phyloP scores from a whole-genome alignment of 1,284 basidiomycete genomes.

The Irpex lacteus region DNA sequence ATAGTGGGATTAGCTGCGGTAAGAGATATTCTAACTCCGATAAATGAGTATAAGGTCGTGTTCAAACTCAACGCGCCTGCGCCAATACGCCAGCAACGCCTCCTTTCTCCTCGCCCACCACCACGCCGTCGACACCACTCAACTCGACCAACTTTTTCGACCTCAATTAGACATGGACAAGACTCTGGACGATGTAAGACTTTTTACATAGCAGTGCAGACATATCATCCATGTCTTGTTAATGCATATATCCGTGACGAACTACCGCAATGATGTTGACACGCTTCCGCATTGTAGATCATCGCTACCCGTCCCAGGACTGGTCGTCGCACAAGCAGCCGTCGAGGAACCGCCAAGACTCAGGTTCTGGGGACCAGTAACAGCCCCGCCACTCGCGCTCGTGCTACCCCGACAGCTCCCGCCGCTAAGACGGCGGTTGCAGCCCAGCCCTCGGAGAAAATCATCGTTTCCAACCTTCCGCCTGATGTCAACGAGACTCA shows the following conservation, averaged over 20 bases:
- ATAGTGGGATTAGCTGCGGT: slow-evolving; percentile 5
- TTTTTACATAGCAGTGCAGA: slow-evolving; percentile 14
- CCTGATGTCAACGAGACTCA: slow-evolving; percentile 93
- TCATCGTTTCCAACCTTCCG: slow-evolving; percentile 95
- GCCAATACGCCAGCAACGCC: slow-evolving; percentile 27
- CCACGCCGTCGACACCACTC: slow-evolving; percentile 17
- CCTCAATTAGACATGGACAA: slow-evolving; percentile 61
- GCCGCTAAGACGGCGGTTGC: slow-evolving; percentile 38
- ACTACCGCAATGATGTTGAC: slow-evolving; percentile 8
- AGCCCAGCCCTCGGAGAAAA: slow-evolving; percentile 72
- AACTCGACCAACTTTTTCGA: background rate
- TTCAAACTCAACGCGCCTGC: slow-evolving; percentile 18
- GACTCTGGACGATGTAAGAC: slow-evolving; percentile 82
- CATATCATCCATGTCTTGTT: background rate
- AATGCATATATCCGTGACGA: slow-evolving; percentile 8
- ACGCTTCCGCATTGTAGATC: slow-evolving; percentile 48
- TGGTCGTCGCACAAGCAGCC: slow-evolving; percentile 44
- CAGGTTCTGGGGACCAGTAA: slow-evolving; percentile 56
- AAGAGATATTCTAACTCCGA: slow-evolving; percentile 17
- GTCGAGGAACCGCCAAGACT: slow-evolving; percentile 42
- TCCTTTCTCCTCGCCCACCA: slow-evolving; percentile 9
- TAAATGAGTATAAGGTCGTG: slow-evolving; percentile 12
- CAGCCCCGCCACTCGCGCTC: slow-evolving; percentile 50
- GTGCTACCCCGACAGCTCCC: slow-evolving; percentile 35
- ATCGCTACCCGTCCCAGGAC: slow-evolving; percentile 62